Conservation (phyloP, 192 early-diverging fungal species). For the Chytriomyces confervae region DNA sequence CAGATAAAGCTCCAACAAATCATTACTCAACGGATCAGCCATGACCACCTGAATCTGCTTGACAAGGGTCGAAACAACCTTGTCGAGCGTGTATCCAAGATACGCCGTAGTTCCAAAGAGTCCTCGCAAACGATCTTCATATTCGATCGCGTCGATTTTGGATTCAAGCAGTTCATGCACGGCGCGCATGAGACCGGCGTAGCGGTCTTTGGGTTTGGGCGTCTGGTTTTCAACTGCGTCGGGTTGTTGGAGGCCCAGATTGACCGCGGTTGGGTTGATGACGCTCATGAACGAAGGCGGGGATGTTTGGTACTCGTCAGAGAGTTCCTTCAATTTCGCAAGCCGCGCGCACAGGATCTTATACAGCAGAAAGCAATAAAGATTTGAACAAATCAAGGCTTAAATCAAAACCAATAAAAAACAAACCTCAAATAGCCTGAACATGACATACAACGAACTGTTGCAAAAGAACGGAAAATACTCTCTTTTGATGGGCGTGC, state of each 20-base stretch:
- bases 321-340: slow-evolving; percentile 76
- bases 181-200: slow-evolving; percentile 73
- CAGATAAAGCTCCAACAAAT: slow-evolving; percentile 51
- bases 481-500: slow-evolving; percentile 30
- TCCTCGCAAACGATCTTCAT: slow-evolving; percentile 86
- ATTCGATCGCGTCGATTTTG: slow-evolving; percentile 78
- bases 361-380: slow-evolving; percentile 11
- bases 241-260: slow-evolving; percentile 50
- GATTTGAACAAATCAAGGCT: too few relatives aligned
- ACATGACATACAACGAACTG: slow-evolving; percentile 83
- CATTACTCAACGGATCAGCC: slow-evolving; percentile 70
- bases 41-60: slow-evolving; percentile 79
- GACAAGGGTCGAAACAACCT: slow-evolving; percentile 76
- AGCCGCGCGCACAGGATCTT: slow-evolving; percentile 87
- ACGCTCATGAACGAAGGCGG: slow-evolving; percentile 59
- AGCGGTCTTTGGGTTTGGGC: slow-evolving; percentile 65
- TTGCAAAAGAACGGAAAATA: slow-evolving; percentile 85
- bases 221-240: slow-evolving; percentile 13
- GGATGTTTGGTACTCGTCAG: slow-evolving; percentile 61
- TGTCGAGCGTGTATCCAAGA: slow-evolving; percentile 87
- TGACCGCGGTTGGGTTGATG: slow-evolving; percentile 64
- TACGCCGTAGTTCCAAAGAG: slow-evolving; percentile 94
- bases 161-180: slow-evolving; percentile 80
- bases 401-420: too few relatives aligned
- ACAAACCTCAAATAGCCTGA: slow-evolving; percentile 81